Conservation (phyloP, 768 basidiomycete species). For the Leccinellum rugosiceps region DNA sequence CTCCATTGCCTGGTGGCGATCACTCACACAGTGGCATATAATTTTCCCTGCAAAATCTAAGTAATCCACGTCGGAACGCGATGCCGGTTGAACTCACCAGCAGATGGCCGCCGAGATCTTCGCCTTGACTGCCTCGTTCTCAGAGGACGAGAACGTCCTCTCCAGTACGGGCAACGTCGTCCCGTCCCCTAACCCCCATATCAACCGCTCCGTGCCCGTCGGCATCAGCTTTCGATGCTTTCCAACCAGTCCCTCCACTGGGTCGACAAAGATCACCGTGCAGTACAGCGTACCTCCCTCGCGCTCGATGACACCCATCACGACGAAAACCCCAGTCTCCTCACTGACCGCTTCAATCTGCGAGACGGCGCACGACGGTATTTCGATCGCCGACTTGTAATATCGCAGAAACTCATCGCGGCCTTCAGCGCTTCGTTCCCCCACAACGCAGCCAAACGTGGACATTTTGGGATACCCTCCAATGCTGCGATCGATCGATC, state of each 20-base stretch:
- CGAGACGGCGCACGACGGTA: slow-evolving; percentile 49
- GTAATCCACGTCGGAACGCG: background rate
- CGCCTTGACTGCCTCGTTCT: slow-evolving; percentile 28
- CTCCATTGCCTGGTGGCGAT: background rate
- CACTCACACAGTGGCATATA: slow-evolving; percentile 61
- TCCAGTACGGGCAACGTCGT: slow-evolving; percentile 49
- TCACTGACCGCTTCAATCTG: slow-evolving; percentile 48
- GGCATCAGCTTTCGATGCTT: slow-evolving; percentile 67
- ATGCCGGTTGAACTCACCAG: slow-evolving; percentile 38
- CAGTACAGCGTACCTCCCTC: slow-evolving; percentile 38
- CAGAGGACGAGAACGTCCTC: slow-evolving; percentile 34
- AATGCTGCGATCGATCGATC: slow-evolving; percentile 33
- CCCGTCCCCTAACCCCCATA: slow-evolving; percentile 63
- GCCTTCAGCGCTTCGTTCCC: slow-evolving; percentile 46
- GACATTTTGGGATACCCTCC: slow-evolving; percentile 63
- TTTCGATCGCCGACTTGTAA: slow-evolving; percentile 50
- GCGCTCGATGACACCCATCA: slow-evolving; percentile 48
- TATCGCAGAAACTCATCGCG: slow-evolving; percentile 60
- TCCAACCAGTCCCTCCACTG: slow-evolving; percentile 48
- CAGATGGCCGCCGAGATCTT: slow-evolving; percentile 58
- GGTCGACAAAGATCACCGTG: slow-evolving; percentile 55
- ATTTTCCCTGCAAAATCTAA: slow-evolving; percentile 49
- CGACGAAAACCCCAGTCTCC: slow-evolving; percentile 50
- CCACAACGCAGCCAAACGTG: slow-evolving; percentile 41
- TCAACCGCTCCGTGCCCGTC: slow-evolving; percentile 54